Percentiles rank a stretch among this genome's conserved stretches.
Evolutionary conservation across 805 yeast genomes (phyloP).

Genomic region (Candida nonsorbophila): DNA sequence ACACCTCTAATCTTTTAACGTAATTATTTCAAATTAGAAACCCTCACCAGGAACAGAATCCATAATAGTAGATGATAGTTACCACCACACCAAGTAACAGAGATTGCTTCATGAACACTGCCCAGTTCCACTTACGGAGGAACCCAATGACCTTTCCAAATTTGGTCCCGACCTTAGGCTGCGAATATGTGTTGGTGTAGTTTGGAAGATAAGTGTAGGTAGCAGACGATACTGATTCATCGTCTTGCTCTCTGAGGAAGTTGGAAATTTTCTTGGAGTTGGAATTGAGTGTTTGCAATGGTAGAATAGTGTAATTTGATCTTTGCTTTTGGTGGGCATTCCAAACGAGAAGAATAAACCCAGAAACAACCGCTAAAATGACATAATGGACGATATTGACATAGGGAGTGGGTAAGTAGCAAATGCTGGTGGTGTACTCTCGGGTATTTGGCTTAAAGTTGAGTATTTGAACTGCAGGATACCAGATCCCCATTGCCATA

Average conservation of each 20-base stretch:
- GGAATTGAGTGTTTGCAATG: slow-evolving; percentile 10
- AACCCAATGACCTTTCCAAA: slow-evolving; percentile 7
- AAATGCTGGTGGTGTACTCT: slow-evolving; percentile 32
- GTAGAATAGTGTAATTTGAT: slow-evolving; percentile 21
- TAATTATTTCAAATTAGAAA: too few species aligned
- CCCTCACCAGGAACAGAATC: too few species aligned
- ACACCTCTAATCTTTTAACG: too few species aligned
- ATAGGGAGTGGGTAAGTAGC: slow-evolving; percentile 45
- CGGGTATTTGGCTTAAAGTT: too few species aligned
- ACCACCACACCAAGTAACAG: slow-evolving; percentile 13
- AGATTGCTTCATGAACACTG: slow-evolving; percentile 15
- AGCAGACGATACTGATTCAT: slow-evolving; percentile 3
- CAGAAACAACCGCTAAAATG: slow-evolving; percentile 27
- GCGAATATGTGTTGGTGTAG: slow-evolving; percentile 17
- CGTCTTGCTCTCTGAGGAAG: slow-evolving; percentile 26
- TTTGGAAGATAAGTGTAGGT: slow-evolving; percentile 11
- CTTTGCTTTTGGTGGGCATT: slow-evolving; percentile 17
- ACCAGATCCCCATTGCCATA: slow-evolving; percentile 85
- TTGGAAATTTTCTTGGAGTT: slow-evolving; percentile 21
- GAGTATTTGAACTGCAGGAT: slow-evolving; percentile 83
- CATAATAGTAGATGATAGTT: slow-evolving; percentile 11
- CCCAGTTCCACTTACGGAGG: slow-evolving; percentile 15
- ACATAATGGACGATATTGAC: slow-evolving; percentile 34
- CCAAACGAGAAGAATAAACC: slow-evolving; percentile 21
- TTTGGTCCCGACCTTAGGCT: background rate